Conservation (phyloP, 2,329 filamentous ascomycete species). For the Chalara sp. region DNA sequence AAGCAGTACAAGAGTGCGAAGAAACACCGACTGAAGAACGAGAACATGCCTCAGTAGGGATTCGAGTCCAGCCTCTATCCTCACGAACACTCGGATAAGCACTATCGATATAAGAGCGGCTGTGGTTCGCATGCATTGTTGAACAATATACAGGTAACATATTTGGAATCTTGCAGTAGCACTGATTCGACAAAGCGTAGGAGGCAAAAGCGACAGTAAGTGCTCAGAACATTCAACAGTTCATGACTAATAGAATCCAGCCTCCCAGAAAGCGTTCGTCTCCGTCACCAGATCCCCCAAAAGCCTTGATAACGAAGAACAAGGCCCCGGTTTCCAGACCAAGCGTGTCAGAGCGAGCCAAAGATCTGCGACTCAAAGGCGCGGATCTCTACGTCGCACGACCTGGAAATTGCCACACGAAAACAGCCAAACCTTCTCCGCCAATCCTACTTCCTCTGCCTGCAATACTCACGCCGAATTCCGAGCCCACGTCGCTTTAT, state of each 20-base stretch:
- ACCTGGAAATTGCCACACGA: conserved; percentile 25
- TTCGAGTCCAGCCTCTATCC: conserved; percentile 14
- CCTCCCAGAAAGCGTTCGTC: no score
- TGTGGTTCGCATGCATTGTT: conserved; percentile 7
- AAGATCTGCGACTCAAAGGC: conserved; percentile 38
- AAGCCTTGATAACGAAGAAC: conserved; percentile 16
- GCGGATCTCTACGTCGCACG: conserved; percentile 45
- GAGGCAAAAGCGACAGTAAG: neutral
- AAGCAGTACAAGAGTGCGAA: conserved; percentile 14
- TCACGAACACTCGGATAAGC: conserved; percentile 18
- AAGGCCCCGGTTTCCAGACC: conserved; percentile 16
- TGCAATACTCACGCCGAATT: neutral
- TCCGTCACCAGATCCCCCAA: conserved; percentile 5
- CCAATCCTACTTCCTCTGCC: neutral
- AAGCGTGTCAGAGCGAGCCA: conserved; percentile 33
- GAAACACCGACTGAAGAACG: conserved; percentile 23
- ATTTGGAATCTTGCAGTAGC: conserved; percentile 3
- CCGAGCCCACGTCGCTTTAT: conserved; percentile 34
- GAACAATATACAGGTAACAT: neutral
- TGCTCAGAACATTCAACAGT: conserved; percentile 2
- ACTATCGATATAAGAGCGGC: conserved; percentile 15
- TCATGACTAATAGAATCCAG: conserved; percentile 8
- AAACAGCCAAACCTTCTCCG: conserved; percentile 1
- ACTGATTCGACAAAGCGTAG: neutral
- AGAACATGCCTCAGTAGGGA: conserved; percentile 18